Evolutionary conservation across 2,329 filamentous ascomycete genomes (phyloP), one percentile per base, ranked within the genome.

Genomic region (Chalaropsis ovoidea): DNA sequence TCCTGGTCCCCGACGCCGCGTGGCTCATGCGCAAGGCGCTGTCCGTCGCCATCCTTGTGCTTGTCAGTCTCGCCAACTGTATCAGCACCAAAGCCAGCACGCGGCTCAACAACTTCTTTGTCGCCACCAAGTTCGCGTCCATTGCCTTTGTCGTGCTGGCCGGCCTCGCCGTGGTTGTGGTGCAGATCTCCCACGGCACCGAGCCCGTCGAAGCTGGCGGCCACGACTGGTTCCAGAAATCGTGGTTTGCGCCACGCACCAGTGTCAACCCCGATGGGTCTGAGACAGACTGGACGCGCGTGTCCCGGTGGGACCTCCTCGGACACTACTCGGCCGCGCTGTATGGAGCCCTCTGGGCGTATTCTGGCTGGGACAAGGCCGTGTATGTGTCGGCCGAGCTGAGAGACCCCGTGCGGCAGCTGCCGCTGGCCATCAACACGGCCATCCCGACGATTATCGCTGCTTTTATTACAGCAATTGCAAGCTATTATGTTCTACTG

Each of bases 341-440:
- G 0, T 86, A 86, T 69, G 84, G 80, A 0, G 82, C 82, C 0
- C 71, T 86, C 0, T 87, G 83, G 84, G 84, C 82, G 0, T 87
- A 86, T 67, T 84, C 81, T 0, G 84, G 84, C 0, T 87, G 84
- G 84, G 84, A 86, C 65, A 86, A 86, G 74, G 81, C 80, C 2
- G 79, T 82, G 62, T 84, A 83, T 69, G 75, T 84, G 60, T 78
- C 80, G 0, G 78, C 80, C 0, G 81, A 84, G 70, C 76, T 84
- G 6, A 78, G 76, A 0, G 71, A 76, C 0, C 81, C 81, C 0
- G 78, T 77, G 0, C 76, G 75, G 19, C 81, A 83, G 69, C 77
- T 87, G 0, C 84, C 84, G 0, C 78, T 81, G 1, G 82, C 83
- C 2, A 83, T 87, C 71, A 84, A 86, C 71, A 80, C 79, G 0